Conservation (phyloP, 2,329 filamentous ascomycete species). For the Neonectria punicea region DNA sequence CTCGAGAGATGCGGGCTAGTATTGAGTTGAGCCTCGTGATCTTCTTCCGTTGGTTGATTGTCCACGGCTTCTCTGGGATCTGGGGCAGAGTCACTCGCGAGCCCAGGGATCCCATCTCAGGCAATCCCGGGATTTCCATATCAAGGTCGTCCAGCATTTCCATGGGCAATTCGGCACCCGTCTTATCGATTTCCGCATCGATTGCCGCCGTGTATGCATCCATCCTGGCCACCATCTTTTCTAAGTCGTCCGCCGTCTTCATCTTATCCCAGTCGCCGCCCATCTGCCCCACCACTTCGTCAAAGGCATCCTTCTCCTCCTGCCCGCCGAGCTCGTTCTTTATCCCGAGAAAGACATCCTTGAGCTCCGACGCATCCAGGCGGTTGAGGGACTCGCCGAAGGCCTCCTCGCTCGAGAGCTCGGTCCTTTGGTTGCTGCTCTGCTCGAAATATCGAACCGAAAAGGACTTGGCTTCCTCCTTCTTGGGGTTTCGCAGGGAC, state of each 20-base stretch:
- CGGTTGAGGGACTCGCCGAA: conserved; percentile 53
- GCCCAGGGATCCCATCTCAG: conserved; percentile 38
- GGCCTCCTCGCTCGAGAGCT: conserved; percentile 52
- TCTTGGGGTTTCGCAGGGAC: conserved; percentile 36
- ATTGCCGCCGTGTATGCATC: conserved; percentile 50
- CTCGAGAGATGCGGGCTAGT: conserved; percentile 43
- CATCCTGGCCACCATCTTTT: conserved; percentile 48
- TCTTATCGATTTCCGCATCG: conserved; percentile 48
- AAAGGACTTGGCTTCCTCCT: conserved; percentile 35
- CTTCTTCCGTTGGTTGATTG: conserved; percentile 51
- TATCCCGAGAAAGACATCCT: conserved; percentile 50
- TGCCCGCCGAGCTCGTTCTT: conserved; percentile 50
- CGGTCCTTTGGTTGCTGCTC: conserved; percentile 49
- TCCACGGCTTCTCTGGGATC: conserved; percentile 51
- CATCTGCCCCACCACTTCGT: conserved; percentile 49
- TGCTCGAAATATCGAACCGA: conserved; percentile 62
- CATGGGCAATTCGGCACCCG: conserved; percentile 45
- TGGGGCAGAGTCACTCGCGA: conserved; percentile 45
- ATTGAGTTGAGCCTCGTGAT: conserved; percentile 50
- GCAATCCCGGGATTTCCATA: conserved; percentile 42
- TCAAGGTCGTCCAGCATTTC: conserved; percentile 49
- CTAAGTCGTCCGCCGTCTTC: conserved; percentile 47
- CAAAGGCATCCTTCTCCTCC: conserved; percentile 49
- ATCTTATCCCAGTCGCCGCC: conserved; percentile 46
- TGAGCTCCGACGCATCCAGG: conserved; percentile 50